A percentile compares a stretch with the other conserved stretches of the same genome.
These are phyloP conservation scores for Colletotrichum falcatum DNA, from an alignment of 2,329 filamentous ascomycete species.

Conservation along the genomic window DNA sequence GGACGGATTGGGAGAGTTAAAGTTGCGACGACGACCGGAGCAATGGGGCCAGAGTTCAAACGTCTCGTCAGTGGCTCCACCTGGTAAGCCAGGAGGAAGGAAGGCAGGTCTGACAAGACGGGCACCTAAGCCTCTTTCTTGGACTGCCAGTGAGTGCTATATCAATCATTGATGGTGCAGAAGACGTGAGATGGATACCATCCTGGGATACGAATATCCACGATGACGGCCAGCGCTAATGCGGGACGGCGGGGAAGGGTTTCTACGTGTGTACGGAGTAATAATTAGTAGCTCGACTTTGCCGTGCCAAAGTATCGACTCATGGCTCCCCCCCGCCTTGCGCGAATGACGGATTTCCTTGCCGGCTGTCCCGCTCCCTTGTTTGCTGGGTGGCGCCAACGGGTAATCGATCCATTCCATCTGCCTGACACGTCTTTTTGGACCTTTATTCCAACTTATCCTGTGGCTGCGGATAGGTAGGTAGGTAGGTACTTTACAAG, in stretches of 20 bases:
- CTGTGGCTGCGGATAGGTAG: no score
- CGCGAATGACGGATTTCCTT: background rate
- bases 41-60: slow-evolving; percentile 10
- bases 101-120: no score
- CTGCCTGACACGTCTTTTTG: slow-evolving; percentile 17
- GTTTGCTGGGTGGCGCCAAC: slow-evolving; percentile 5
- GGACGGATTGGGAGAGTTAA: no score
- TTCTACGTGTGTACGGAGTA: no score
- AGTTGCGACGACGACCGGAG: slow-evolving; percentile 1
- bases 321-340: background rate
- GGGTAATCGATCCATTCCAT: background rate
- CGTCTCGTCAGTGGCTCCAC: no score
- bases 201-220: no score
- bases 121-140: no score
- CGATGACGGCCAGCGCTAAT: slow-evolving; percentile 12
- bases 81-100: no score
- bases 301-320: no score
- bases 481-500: no score
- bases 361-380: slow-evolving; percentile 1
- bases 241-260: slow-evolving; percentile 2
- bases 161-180: background rate
- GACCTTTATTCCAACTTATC: slow-evolving; percentile 8
- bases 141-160: background rate
- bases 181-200: background rate
- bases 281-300: no score